Evolutionary conservation across 2,329 filamentous ascomycete genomes (phyloP).

Genomic region (Leptographium galeiforme): DNA sequence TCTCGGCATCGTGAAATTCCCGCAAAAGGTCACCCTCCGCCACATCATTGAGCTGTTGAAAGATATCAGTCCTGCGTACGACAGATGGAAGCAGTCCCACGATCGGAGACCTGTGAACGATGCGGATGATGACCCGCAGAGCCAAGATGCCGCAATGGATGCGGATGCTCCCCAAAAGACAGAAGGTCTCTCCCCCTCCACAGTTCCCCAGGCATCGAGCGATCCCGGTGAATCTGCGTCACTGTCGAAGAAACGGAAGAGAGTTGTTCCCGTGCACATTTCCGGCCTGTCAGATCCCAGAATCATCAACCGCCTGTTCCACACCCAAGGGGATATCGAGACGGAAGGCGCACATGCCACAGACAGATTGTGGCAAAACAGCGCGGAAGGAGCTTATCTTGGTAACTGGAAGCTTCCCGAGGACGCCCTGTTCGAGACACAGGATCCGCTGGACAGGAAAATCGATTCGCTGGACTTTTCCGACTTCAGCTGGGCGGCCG

Average conservation of each 20-base stretch:
- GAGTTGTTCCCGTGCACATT: slow-evolving; percentile 14
- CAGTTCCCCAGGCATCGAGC: background rate
- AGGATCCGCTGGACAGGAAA: background rate
- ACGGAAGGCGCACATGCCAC: background rate
- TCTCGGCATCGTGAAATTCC: slow-evolving; percentile 42
- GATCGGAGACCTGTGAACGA: background rate
- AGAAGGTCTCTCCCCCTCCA: background rate
- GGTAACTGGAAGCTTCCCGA: slow-evolving; percentile 18
- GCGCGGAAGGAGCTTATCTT: slow-evolving; percentile 19
- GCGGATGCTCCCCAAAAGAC: background rate
- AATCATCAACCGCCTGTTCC: background rate
- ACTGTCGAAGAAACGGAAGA: slow-evolving; percentile 16
- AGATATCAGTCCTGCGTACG: slow-evolving; percentile 35
- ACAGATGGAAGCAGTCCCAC: slow-evolving; percentile 15
- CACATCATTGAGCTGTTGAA: slow-evolving; percentile 45
- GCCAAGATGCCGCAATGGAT: background rate
- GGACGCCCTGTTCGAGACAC: slow-evolving; percentile 4
- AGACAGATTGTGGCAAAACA: slow-evolving; percentile 4
- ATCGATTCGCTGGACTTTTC: background rate
- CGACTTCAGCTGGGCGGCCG: slow-evolving; percentile 6
- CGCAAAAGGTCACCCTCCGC: slow-evolving; percentile 43
- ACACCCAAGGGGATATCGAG: background rate
- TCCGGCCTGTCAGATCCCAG: background rate
- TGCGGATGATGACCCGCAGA: background rate
- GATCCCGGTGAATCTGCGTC: background rate